Conservation (phyloP, 2,329 filamentous ascomycete genomes). For the Aurifilum marmelostoma region DNA sequence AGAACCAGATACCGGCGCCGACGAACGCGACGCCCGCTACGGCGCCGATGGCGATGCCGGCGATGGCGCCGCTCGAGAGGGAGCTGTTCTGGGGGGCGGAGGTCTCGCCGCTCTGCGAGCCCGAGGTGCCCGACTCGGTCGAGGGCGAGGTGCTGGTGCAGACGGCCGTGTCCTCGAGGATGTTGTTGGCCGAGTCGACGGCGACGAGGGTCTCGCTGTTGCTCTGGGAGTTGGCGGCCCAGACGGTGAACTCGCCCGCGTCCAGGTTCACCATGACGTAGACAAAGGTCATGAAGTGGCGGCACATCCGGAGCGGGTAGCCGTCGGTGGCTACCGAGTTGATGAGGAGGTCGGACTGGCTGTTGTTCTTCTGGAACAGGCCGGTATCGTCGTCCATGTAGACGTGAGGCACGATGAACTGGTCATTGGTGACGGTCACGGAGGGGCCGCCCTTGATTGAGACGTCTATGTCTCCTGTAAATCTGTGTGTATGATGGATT, state of each 20-base stretch:
- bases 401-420: slow-evolving; percentile 8
- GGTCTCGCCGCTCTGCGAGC: not conserved
- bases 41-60: slow-evolving; percentile 31
- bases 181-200: not conserved
- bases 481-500: not conserved
- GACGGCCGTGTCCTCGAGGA: not conserved
- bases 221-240: slow-evolving; percentile 5
- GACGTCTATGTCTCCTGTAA: slow-evolving; percentile 7
- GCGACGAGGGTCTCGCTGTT: not conserved
- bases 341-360: slow-evolving; percentile 7
- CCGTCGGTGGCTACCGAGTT: slow-evolving; percentile 10
- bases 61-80: slow-evolving; percentile 35
- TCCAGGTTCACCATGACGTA: not conserved
- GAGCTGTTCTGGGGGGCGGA: not conserved
- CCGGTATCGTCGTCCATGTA: slow-evolving; percentile 2
- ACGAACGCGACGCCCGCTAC: slow-evolving; percentile 29
- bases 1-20: slow-evolving; percentile 33
- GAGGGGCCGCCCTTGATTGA: slow-evolving; percentile 7
- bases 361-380: not conserved
- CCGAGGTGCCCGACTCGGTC: not conserved
- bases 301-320: slow-evolving; percentile 4
- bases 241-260: not conserved
- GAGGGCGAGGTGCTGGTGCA: not conserved
- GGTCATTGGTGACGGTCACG: slow-evolving; percentile 12
- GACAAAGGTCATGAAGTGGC: not conserved